Evolutionary conservation across 441 rosid genomes (phyloP).

Genomic region (Hura crepitans): DNA sequence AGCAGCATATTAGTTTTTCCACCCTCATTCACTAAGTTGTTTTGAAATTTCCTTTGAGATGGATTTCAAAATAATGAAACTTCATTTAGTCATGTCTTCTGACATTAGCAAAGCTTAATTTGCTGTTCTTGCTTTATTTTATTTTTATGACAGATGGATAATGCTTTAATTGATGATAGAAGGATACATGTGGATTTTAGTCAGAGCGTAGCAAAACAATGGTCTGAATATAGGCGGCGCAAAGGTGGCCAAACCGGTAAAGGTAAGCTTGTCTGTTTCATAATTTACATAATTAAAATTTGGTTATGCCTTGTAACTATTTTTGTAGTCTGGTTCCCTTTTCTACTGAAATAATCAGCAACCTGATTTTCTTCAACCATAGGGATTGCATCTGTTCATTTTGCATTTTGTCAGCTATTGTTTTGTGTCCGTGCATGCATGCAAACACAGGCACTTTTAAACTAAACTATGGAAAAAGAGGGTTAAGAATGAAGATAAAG

Average conservation of each 20-base stretch:
- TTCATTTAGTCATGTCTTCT: not conserved
- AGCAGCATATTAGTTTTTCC: not conserved
- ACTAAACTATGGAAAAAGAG: not conserved
- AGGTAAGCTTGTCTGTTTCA: conserved; percentile 35
- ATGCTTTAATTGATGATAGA: conserved; percentile 92
- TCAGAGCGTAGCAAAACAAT: conserved; percentile 90
- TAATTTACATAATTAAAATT: not conserved
- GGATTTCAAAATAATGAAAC: not conserved
- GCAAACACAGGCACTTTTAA: not conserved
- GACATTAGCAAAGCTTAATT: not conserved
- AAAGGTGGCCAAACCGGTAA: conserved; percentile 49
- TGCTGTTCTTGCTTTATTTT: conserved; percentile 9
- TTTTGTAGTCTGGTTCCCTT: not conserved
- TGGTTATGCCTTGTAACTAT: not conserved
- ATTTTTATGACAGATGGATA: conserved; percentile 67
- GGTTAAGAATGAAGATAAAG: not conserved
- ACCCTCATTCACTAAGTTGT: not conserved
- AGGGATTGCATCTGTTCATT: not conserved
- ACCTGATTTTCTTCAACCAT: not conserved
- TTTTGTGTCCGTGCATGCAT: not conserved
- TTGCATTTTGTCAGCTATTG: no score
- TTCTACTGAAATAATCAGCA: not conserved
- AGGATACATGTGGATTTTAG: conserved; percentile 94
- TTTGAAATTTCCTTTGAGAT: not conserved
- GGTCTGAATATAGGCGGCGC: conserved; percentile 73